phyloP scores from a whole-genome alignment of 768 basidiomycete species.

The Ephemerocybe angulata region DNA sequence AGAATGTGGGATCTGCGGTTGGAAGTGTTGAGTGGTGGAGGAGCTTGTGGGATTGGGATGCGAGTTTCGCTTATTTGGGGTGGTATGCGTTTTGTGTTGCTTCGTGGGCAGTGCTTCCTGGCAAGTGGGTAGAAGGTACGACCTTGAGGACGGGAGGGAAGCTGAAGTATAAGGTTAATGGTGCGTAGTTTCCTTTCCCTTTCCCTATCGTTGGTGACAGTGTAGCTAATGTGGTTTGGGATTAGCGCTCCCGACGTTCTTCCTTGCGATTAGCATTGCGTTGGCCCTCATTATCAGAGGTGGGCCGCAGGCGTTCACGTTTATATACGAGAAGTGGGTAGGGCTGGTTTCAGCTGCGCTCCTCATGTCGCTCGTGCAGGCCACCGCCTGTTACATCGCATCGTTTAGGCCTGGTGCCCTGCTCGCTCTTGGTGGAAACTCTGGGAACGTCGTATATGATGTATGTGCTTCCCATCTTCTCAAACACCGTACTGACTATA shows the following conservation, averaged over 20 bases:
- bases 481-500: too few species aligned
- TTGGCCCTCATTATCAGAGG: constrained; percentile 65
- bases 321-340: constrained; percentile 89
- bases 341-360: constrained; percentile 83
- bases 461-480: too few species aligned
- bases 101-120: constrained; percentile 77
- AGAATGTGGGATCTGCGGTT: constrained; percentile 46
- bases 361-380: constrained; percentile 75
- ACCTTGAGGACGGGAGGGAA: constrained; percentile 70
- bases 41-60: constrained; percentile 82
- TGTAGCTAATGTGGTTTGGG: constrained; percentile 2
- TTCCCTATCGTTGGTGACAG: too few species aligned
- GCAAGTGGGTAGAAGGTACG: constrained; percentile 67
- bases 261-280: constrained; percentile 74
- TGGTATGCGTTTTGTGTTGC: constrained; percentile 91
- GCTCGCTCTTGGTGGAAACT: constrained; percentile 93
- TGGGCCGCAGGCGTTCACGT: constrained; percentile 81
- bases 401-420: constrained; percentile 70
- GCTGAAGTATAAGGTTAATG: constrained; percentile 92
- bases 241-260: constrained; percentile 84
- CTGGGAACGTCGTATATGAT: constrained; percentile 86
- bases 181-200: constrained; percentile 44
- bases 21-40: constrained; percentile 60
- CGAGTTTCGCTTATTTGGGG: constrained; percentile 67
- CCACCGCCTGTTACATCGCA: constrained; percentile 58